These are phyloP conservation scores for Daedaleopsis nitida DNA, from an alignment of 768 basidiomycete genomes.

Conservation along the genomic window DNA sequence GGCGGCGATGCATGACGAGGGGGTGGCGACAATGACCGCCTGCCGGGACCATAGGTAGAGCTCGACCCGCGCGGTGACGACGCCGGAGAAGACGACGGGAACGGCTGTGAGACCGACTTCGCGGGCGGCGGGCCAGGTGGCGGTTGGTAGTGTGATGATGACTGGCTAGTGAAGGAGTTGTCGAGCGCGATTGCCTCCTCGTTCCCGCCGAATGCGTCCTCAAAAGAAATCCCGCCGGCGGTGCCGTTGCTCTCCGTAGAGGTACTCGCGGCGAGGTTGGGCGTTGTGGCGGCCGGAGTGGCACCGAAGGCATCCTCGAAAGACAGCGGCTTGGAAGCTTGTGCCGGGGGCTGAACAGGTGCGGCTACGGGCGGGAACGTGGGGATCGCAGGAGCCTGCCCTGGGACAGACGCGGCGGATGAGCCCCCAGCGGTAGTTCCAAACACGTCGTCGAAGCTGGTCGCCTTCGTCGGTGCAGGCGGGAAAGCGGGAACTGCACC, in stretches of 20 bases:
- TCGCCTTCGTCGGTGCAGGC: constrained; percentile 14
- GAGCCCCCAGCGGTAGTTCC: constrained; percentile 13
- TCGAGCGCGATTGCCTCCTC: constrained; percentile 44
- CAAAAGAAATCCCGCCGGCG: constrained; percentile 41
- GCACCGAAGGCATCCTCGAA: constrained; percentile 53
- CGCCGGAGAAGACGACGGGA: constrained; percentile 42
- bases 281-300: constrained; percentile 6
- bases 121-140: constrained; percentile 26
- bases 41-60: constrained; percentile 19
- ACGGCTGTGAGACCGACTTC: constrained; percentile 31
- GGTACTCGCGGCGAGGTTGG: constrained; percentile 5
- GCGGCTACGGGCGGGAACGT: constrained; percentile 5
- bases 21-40: constrained; percentile 28
- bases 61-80: constrained; percentile 40
- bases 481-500: constrained; percentile 15
- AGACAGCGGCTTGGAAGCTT: constrained; percentile 28
- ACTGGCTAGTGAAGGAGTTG: constrained; percentile 34
- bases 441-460: constrained; percentile 40
- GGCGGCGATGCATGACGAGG: constrained; percentile 50
- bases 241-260: constrained; percentile 19
- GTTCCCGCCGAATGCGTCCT: constrained; percentile 59
- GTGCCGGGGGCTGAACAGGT: constrained; percentile 4
- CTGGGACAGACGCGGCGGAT: constrained; percentile 15
- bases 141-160: constrained; percentile 36
- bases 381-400: constrained; percentile 11